These are phyloP conservation scores for Lactifluus echinatus DNA, from an alignment of 768 basidiomycete genomes.

Conservation along the genomic window DNA sequence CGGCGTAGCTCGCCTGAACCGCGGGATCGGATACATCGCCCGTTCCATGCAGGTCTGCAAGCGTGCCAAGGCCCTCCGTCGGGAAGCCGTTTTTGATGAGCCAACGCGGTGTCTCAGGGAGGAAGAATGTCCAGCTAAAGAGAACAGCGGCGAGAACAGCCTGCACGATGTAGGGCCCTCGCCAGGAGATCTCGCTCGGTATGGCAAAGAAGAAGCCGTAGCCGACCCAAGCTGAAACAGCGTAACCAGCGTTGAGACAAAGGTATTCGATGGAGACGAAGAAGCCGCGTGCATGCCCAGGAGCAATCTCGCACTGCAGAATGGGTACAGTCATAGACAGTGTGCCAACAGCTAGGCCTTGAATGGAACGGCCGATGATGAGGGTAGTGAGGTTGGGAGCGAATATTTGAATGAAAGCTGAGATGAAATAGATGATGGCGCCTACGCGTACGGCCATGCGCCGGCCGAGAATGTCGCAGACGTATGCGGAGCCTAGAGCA, in stretches of 20 bases:
- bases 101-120: constrained; percentile 48
- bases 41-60: constrained; percentile 49
- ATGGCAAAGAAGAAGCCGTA: constrained; percentile 42
- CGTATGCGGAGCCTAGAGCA: constrained; percentile 38
- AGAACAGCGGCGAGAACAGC: constrained; percentile 41
- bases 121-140: constrained; percentile 37
- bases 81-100: constrained; percentile 45
- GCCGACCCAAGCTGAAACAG: constrained; percentile 40
- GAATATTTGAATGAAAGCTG: constrained; percentile 43
- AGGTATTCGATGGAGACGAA: constrained; percentile 48
- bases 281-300: constrained; percentile 35
- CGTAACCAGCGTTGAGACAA: constrained; percentile 44
- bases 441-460: no score
- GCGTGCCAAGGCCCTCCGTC: constrained; percentile 38
- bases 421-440: constrained; percentile 41
- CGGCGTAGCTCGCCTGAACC: constrained; percentile 37
- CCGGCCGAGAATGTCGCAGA: constrained; percentile 43
- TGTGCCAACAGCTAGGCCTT: constrained; percentile 69
- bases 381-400: constrained; percentile 44
- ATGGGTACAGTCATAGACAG: constrained; percentile 19
- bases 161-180: constrained; percentile 48
- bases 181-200: constrained; percentile 43
- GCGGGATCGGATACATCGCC: constrained; percentile 38
- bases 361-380: constrained; percentile 58
- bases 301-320: constrained; percentile 21